phyloP scores from a whole-genome alignment of 441 rosid species.

The Flueggea neowawraea region DNA sequence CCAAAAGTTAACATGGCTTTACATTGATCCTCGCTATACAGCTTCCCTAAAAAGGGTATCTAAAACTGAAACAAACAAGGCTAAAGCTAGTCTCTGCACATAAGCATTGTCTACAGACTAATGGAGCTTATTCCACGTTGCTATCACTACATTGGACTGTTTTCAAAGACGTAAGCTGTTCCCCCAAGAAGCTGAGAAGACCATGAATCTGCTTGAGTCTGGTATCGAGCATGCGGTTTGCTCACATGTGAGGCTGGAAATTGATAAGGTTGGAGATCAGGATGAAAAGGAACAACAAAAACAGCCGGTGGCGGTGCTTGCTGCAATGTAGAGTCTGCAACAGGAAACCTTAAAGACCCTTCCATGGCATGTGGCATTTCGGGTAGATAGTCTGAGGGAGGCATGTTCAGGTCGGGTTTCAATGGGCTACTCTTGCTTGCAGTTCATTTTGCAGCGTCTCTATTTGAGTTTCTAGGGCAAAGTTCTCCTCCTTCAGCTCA shows the following conservation, averaged over 20 bases:
- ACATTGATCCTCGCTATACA: no score
- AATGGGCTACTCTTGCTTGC: slow-evolving; percentile 36
- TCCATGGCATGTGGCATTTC: slow-evolving; percentile 30
- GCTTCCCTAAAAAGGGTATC: no score
- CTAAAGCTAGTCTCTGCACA: no score
- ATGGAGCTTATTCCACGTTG: background rate
- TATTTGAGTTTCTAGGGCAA: slow-evolving; percentile 59
- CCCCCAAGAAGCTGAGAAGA: slow-evolving; percentile 71
- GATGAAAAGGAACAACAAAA: slow-evolving; percentile 58
- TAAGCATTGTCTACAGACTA: no score
- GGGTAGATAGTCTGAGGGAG: slow-evolving; percentile 34
- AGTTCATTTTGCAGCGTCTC: slow-evolving; percentile 50
- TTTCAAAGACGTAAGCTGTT: slow-evolving; percentile 28
- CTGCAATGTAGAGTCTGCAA: slow-evolving; percentile 33
- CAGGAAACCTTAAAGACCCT: slow-evolving; percentile 23
- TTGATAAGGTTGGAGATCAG: slow-evolving; percentile 40
- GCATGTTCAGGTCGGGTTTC: slow-evolving; percentile 55
- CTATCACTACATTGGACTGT: slow-evolving; percentile 15
- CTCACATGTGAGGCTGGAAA: slow-evolving; percentile 41
- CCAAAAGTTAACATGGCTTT: no score
- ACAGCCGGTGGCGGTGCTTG: slow-evolving; percentile 39
- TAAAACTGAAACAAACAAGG: no score
- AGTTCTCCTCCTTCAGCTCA: slow-evolving; percentile 80
- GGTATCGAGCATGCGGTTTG: slow-evolving; percentile 92
- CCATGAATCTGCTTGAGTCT: slow-evolving; percentile 73